Conservation (phyloP, 768 basidiomycete species). For the Mycena maculata region DNA sequence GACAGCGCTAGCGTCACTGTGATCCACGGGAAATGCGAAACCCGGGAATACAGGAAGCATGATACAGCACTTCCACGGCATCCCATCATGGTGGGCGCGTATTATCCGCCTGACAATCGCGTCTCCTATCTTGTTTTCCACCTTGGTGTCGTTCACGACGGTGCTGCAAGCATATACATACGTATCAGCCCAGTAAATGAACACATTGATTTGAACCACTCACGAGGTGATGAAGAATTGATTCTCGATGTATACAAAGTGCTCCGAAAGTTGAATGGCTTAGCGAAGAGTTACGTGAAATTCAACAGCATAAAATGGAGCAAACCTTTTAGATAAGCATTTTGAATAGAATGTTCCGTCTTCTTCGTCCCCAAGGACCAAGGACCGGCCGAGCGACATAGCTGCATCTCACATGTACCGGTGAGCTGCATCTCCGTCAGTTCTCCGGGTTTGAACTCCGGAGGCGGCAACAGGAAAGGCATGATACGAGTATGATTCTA, state of each 20-base stretch:
- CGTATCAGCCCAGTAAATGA: too few species aligned
- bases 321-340: conserved; percentile 89
- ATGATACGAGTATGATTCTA: conserved; percentile 92
- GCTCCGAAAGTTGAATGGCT: conserved; percentile 95
- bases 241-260: conserved; percentile 98
- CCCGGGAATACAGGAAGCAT: conserved; percentile 93
- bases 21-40: conserved; percentile 93
- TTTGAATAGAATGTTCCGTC: conserved; percentile 93
- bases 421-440: conserved; percentile 84
- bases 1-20: conserved; percentile 92
- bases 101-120: conserved; percentile 93
- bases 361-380: conserved; percentile 96
- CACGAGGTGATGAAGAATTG: conserved; percentile 93
- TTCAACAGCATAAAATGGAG: background rate
- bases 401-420: conserved; percentile 97
- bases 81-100: conserved; percentile 82
- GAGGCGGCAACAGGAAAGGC: conserved; percentile 94
- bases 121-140: conserved; percentile 96
- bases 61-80: conserved; percentile 92
- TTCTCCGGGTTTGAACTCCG: conserved; percentile 89
- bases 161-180: conserved; percentile 66
- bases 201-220: conserved; percentile 40
- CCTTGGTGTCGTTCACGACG: conserved; percentile 80
- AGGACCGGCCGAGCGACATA: conserved; percentile 93
- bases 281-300: background rate